phyloP scores from a whole-genome alignment of 495 filamentous ascomycete genomes.

The Venustampulla echinocandica region DNA sequence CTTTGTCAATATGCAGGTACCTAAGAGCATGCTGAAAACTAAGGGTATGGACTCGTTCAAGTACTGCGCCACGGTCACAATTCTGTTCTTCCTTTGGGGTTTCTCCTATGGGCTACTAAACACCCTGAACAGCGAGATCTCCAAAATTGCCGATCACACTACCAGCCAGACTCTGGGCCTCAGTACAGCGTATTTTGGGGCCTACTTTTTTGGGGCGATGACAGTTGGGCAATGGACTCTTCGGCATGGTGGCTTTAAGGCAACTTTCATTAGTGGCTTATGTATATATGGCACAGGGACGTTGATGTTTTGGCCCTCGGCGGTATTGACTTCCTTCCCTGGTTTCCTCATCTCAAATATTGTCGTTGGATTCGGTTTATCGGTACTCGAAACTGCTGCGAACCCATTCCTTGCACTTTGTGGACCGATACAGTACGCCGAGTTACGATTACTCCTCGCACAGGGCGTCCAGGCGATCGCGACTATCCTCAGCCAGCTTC shows the following conservation, averaged over 20 bases:
- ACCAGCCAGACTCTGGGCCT: slow-evolving; percentile 31
- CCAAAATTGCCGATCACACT: slow-evolving; percentile 30
- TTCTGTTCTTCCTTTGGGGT: slow-evolving; percentile 83
- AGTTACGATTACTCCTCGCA: slow-evolving; percentile 54
- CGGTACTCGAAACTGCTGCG: slow-evolving; percentile 56
- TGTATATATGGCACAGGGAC: slow-evolving; percentile 53
- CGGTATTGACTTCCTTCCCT: slow-evolving; percentile 48
- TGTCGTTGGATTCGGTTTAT: slow-evolving; percentile 58
- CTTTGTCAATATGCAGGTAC: slow-evolving; percentile 72
- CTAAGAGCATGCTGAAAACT: slow-evolving; percentile 65
- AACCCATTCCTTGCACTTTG: slow-evolving; percentile 60
- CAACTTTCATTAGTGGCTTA: slow-evolving; percentile 52
- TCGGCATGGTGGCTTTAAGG: slow-evolving; percentile 46
- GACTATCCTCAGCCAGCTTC: slow-evolving; percentile 54
- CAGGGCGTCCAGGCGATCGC: slow-evolving; percentile 63
- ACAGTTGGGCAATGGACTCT: slow-evolving; percentile 59
- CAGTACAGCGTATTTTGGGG: slow-evolving; percentile 35
- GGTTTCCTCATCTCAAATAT: slow-evolving; percentile 57
- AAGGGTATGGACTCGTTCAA: slow-evolving; percentile 37
- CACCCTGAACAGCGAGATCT: slow-evolving; percentile 55
- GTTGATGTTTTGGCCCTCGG: slow-evolving; percentile 61
- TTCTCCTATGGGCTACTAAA: slow-evolving; percentile 79
- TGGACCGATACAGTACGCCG: slow-evolving; percentile 39
- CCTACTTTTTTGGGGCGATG: slow-evolving; percentile 56
- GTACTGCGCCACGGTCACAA: slow-evolving; percentile 54